Percentiles rank a stretch among this genome's conserved stretches.
Conservation (phyloP, 352 stramenopile genomes). For the Aphanomyces cochlioides region DNA sequence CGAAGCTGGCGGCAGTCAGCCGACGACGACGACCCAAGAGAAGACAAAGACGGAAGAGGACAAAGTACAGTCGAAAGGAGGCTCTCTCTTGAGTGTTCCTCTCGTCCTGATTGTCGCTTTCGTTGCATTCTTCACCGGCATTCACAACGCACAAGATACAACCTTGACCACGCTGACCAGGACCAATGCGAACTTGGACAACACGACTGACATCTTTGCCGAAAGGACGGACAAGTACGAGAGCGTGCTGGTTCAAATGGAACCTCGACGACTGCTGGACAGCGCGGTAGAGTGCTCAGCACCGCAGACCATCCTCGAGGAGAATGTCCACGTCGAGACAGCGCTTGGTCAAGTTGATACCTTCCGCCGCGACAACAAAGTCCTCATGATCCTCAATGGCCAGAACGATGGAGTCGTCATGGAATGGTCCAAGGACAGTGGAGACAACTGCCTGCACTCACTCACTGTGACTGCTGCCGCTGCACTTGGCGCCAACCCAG, state of each 20-base stretch:
- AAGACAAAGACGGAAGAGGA: too few species aligned
- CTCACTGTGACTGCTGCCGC: neutral
- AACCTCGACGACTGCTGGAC: conserved; percentile 41
- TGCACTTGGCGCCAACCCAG: neutral
- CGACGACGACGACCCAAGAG: too few species aligned
- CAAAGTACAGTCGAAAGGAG: neutral
- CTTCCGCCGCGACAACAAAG: conserved; percentile 6
- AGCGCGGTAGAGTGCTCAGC: conserved; percentile 31
- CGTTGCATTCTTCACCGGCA: neutral
- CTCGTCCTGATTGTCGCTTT: conserved; percentile 10
- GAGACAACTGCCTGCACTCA: conserved; percentile 12
- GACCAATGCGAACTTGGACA: neutral
- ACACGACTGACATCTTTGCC: neutral
- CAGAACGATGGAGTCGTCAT: conserved; percentile 22
- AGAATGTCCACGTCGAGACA: conserved; percentile 41
- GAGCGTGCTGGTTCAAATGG: conserved; percentile 50
- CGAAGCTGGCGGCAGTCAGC: too few species aligned
- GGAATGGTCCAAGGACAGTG: neutral
- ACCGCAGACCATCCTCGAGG: conserved; percentile 34
- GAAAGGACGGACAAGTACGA: conserved; percentile 42
- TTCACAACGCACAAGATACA: neutral
- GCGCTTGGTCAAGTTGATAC: neutral
- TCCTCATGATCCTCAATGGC: conserved; percentile 22
- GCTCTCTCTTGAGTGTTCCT: neutral
- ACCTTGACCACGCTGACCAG: too few species aligned